Evolutionary conservation across 345 rosid genomes (phyloP), one percentile per base, ranked within the genome.

Genomic region (Pseudoturritis turrita): DNA sequence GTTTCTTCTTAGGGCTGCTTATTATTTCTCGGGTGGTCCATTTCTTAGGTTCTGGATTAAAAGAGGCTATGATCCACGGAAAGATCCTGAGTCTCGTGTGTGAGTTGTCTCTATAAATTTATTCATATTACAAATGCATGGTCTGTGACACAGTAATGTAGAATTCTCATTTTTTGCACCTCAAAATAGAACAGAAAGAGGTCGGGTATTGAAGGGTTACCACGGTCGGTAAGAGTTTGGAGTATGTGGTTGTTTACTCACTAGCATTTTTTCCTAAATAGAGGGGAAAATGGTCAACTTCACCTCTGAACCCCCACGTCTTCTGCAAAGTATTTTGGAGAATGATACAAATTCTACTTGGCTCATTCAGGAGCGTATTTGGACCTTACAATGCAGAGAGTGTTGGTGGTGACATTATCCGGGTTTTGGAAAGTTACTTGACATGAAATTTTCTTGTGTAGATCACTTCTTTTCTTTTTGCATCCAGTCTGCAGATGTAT

Each of bases 11-110:
- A 82, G 87, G 51, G 84, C 86, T 71, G 98, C 96, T 4, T 95
- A 95, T 84, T 95, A 95, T 83, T 95, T 95, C 51, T 86, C 90
- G 23, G 76, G 81, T 65, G 97, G 99, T 66, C 99, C 99, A 29
- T 92, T 83, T 86, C 86, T 75, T 65, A 87, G 86, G 77, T 88
- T 95, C 79, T 95, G 99, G 99, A 90, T 95, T 73, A 88, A 76
- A 78, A 92, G 89, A 82, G 99, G 96, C 77, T 95, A 95, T 72
- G 99, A 95, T 82, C 99, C 99, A 65, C 91, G 96, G 51, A 82
- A 79, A 77, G 98, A 95, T 84, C 97, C 97, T n/a, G 92, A 89
- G 68, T 92, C 99, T 73, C 85, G 94, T 80, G 87, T 87, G 99
- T 91, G 81, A 88, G 94, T 71, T 62, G 13, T 67, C 23, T 50